phyloP scores from a whole-genome alignment of 257 asterid genomes.

The Przewalskia tangutica region DNA sequence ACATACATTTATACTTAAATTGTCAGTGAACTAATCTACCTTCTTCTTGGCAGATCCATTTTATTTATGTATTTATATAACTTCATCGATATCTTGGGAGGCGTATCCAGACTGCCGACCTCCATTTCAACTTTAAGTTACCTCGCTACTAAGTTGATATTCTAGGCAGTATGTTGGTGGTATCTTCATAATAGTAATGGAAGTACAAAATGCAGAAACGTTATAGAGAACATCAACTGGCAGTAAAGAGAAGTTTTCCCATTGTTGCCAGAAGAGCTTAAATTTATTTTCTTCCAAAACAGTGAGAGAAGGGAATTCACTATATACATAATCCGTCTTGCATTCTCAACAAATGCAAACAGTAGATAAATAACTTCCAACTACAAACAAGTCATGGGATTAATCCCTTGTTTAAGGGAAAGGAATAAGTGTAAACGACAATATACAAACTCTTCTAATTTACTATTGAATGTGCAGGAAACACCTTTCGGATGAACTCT shows the following conservation, averaged over 20 bases:
- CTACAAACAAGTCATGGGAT: background rate
- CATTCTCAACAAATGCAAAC: background rate
- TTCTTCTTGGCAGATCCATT: background rate
- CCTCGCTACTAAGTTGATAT: background rate
- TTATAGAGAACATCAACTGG: background rate
- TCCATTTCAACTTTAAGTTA: background rate
- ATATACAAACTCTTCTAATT: conserved; percentile 11
- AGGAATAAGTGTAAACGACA: background rate
- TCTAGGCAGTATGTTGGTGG: background rate
- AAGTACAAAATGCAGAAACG: background rate
- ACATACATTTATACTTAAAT: background rate
- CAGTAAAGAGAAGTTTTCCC: background rate
- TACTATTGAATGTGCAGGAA: conserved; percentile 42
- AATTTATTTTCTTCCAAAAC: background rate
- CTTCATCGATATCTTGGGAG: background rate
- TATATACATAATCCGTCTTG: background rate
- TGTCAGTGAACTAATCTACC: background rate
- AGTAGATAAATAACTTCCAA: background rate
- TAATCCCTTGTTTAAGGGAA: background rate
- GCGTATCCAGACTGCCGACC: background rate
- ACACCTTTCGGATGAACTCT: conserved; percentile 73
- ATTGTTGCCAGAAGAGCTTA: background rate
- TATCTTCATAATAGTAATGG: background rate
- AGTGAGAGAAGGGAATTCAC: background rate
- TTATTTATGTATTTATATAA: background rate